Evolutionary conservation across 176 grass and related monocot species (phyloP).

Genomic region (Leersia perrieri): DNA sequence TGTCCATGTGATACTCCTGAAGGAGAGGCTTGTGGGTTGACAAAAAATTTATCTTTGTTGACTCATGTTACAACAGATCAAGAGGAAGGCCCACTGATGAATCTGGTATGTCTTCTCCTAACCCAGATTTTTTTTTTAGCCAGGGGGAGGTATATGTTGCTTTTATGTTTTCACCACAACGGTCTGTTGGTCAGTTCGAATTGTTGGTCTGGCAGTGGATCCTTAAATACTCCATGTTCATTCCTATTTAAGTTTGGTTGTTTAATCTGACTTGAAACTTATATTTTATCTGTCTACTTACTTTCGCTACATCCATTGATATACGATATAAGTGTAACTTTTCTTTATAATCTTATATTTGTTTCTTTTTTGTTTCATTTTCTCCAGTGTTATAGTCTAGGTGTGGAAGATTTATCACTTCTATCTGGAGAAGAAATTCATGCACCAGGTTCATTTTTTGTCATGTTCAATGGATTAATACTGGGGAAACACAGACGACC

Average conservation of each 20-base stretch:
- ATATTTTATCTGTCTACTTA: no score
- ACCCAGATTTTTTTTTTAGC: constrained; percentile 15
- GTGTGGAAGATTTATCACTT: constrained; percentile 71
- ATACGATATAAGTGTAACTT: background rate
- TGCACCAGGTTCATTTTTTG: constrained; percentile 79
- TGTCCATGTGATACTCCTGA: constrained; percentile 98
- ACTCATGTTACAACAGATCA: constrained; percentile 95
- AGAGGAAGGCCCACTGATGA: constrained; percentile 74
- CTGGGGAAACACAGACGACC: constrained; percentile 85
- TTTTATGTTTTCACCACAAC: no score
- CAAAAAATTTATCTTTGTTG: constrained; percentile 95
- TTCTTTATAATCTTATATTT: constrained; percentile 3
- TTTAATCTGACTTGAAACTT: no score
- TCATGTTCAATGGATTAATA: constrained; percentile 96
- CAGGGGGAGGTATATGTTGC: no score
- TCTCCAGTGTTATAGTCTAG: constrained; percentile 77
- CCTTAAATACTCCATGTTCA: no score
- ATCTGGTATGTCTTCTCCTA: constrained; percentile 58
- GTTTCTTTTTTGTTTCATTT: constrained; percentile 26
- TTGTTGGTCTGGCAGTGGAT: background rate
- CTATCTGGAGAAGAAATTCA: constrained; percentile 89
- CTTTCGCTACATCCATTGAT: background rate
- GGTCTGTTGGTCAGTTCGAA: constrained; percentile 2
- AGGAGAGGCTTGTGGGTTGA: constrained; percentile 97
- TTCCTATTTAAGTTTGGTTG: no score